phyloP scores from a whole-genome alignment of 108 stramenopile species.

The Stephanodiscus minutulus region DNA sequence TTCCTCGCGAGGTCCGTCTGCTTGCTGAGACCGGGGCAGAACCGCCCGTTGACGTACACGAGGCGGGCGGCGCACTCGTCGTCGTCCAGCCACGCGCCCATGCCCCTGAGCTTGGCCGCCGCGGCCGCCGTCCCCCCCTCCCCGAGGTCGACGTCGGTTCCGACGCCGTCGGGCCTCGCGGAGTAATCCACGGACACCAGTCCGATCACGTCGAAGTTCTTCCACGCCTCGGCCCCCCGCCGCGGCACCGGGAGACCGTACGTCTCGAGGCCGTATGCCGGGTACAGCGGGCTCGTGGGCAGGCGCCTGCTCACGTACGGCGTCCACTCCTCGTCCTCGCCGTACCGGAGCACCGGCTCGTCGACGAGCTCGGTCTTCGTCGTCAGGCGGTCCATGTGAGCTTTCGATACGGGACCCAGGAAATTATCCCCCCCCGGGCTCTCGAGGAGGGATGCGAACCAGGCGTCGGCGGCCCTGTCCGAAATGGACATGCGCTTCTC shows the following conservation, averaged over 20 bases:
- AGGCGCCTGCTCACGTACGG: slow-evolving; percentile 70
- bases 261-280: slow-evolving; percentile 83
- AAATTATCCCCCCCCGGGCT: slow-evolving; percentile 20
- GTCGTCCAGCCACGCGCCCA: slow-evolving; percentile 80
- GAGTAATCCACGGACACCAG: slow-evolving; percentile 77
- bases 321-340: slow-evolving; percentile 79
- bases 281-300: slow-evolving; percentile 77
- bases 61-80: slow-evolving; percentile 71
- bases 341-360: slow-evolving; percentile 38
- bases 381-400: slow-evolving; percentile 19
- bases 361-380: slow-evolving; percentile 38
- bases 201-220: slow-evolving; percentile 83
- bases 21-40: slow-evolving; percentile 72
- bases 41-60: slow-evolving; percentile 87
- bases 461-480: slow-evolving; percentile 72
- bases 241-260: slow-evolving; percentile 79
- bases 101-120: slow-evolving; percentile 22
- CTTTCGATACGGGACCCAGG: slow-evolving; percentile 31
- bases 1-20: slow-evolving; percentile 58
- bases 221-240: slow-evolving; percentile 86
- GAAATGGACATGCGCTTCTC: slow-evolving; percentile 60
- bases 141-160: slow-evolving; percentile 15
- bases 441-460: slow-evolving; percentile 63
- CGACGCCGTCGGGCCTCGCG: slow-evolving; percentile 43
- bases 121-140: slow-evolving; percentile 11